A percentile compares a stretch with the other conserved stretches of the same genome.
Conservation (phyloP, 169 alveolate genomes). For the Sarcocystis neurona region DNA sequence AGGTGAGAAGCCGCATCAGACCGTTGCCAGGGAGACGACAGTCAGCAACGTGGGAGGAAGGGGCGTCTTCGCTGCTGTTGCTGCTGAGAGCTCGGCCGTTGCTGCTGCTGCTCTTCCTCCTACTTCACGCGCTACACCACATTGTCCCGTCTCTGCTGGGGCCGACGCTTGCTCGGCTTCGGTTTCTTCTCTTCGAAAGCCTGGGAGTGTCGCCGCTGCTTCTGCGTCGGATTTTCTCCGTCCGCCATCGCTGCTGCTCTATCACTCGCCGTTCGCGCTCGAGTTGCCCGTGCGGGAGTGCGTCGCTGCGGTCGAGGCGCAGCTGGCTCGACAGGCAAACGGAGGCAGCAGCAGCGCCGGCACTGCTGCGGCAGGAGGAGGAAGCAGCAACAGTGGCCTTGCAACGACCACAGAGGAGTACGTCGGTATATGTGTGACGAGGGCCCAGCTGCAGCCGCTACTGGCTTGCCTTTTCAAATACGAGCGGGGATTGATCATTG, state of each 20-base stretch:
- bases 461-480: constrained; percentile 4
- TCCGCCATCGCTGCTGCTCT: background rate
- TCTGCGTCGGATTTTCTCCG: too few relatives aligned
- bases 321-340: constrained; percentile 10
- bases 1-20: too few relatives aligned
- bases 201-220: too few relatives aligned
- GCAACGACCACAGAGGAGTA: background rate
- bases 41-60: too few relatives aligned
- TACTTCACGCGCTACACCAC: too few relatives aligned
- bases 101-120: too few relatives aligned
- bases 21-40: too few relatives aligned
- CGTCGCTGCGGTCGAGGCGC: constrained; percentile 26
- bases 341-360: background rate
- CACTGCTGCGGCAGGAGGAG: background rate
- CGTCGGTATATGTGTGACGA: constrained; percentile 22
- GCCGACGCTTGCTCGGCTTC: too few relatives aligned
- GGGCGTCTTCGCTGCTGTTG: too few relatives aligned
- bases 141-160: too few relatives aligned
- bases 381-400: background rate
- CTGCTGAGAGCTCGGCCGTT: too few relatives aligned
- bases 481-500: constrained; percentile 38
- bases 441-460: constrained; percentile 26
- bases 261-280: constrained; percentile 22
- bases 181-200: too few relatives aligned
- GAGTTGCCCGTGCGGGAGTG: constrained; percentile 26